Base-by-base conservation (phyloP, 2,329 filamentous ascomycete species). In the Neocucurbitaria cava region DNA sequence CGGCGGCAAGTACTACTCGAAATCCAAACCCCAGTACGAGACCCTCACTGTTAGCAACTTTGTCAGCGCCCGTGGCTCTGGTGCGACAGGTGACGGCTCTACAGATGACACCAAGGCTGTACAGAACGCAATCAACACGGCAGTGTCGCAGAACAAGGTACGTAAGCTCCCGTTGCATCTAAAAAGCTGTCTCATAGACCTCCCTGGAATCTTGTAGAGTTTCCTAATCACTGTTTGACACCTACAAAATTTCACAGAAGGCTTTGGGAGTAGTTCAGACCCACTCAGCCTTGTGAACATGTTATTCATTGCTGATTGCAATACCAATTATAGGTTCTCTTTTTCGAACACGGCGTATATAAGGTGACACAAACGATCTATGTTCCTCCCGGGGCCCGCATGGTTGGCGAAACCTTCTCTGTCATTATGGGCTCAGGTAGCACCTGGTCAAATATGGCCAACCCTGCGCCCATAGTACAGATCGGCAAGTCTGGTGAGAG, bases 341-440 rank as follows among this genome's bases (percentile, higher is more conserved):
- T 83, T 74, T 83, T 87, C 60, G 84, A 87, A 58, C 82, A 85
- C 46, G 84, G 84, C 39, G 79, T 82, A 10, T 87, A 87, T 71
- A 74, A 83, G 23, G 79, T 87, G 52, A 84, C 81, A 11, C 78
- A 80, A n/a, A 86, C 84, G 0, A 76, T 87, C 60, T 79, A 81
- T 60, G 75, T 87, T 3, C 84, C 84, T 13, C 89, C 89, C 74
- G 84, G 91, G 66, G 87, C 93, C 76, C 87, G 86, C 73, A 90
- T 96, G 73, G 90, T 89, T 1, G 92, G 92, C 64, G 92, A 96
- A 77, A 86, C 92, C 62, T 96, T 90, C 88, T 88, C 92, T 1
- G 78, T 92, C 47, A 89, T 96, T 72, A 90, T 96, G 86, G 91
- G 90, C 11, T 85, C 87, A 41, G 92, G 92, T 44, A 71, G 78